Evolutionary conservation across 2,329 filamentous ascomycete species (phyloP).

Genomic region (Endocalyx cinctus): DNA sequence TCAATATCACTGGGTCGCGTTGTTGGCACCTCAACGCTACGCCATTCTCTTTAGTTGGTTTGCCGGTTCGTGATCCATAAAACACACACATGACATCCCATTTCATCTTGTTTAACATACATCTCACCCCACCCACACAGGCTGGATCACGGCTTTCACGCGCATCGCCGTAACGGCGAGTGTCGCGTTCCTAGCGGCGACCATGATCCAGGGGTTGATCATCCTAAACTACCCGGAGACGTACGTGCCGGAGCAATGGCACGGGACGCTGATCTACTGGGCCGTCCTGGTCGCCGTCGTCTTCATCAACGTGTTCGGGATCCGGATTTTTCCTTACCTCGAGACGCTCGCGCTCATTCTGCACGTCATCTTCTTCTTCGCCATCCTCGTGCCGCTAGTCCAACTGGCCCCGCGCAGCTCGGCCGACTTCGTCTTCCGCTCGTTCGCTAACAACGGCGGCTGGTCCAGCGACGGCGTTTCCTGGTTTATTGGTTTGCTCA

Average conservation of each 20-base stretch:
- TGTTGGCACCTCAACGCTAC: constrained; percentile 42
- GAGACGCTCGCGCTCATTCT: constrained; percentile 46
- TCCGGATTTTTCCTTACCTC: constrained; percentile 41
- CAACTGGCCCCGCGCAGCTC: constrained; percentile 9
- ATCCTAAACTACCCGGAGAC: constrained; percentile 31
- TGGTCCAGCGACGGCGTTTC: constrained; percentile 9
- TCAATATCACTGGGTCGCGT: constrained; percentile 58
- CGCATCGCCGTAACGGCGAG: constrained; percentile 39
- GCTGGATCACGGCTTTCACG: constrained; percentile 42
- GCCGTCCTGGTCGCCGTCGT: constrained; percentile 41
- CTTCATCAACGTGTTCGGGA: constrained; percentile 46
- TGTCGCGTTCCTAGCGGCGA: constrained; percentile 38
- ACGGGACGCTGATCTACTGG: constrained; percentile 45
- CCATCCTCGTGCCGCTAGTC: constrained; percentile 10
- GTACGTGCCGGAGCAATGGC: constrained; percentile 33
- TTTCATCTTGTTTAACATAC: no score
- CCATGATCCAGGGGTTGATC: constrained; percentile 42
- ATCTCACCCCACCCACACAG: no score
- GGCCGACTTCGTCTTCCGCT: constrained; percentile 9
- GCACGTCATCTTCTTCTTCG: constrained; percentile 31
- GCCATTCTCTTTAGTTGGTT: constrained; percentile 53
- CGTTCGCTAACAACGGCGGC: constrained; percentile 7
- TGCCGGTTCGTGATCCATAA: constrained; percentile 29
- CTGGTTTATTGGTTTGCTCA: constrained; percentile 3
- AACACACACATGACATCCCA: neutral